Base-by-base conservation (phyloP, 768 basidiomycete species). In the Boletellus sp. region DNA sequence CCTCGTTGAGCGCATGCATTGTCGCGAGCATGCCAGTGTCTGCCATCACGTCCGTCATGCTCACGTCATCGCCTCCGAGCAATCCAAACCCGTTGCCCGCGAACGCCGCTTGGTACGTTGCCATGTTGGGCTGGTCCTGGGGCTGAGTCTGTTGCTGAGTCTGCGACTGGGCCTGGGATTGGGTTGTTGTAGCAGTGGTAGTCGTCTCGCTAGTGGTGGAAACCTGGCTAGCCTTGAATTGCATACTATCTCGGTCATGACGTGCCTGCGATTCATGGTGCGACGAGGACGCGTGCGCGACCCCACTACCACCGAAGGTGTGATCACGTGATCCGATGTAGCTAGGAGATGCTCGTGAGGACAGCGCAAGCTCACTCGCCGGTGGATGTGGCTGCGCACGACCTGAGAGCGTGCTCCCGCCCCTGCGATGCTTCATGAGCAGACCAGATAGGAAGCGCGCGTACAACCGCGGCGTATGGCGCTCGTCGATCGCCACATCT, bases 401-500 rank as follows among this genome's bases (percentile, higher is more conserved):
- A 10, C 79, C 80, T 20, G 74, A 72, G 15, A 81, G 74, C 1
- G 45, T 48, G n/a, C 77, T 76, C 16, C 84, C 82, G 55, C 87
- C 85, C 44, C 77, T 78, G n/a, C 83, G 80, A 63, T 88, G 81
- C 48, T 78, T 78, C 26, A 80, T 78, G 17, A 91, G 71, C 23
- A 90, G 71, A n/a, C 83, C 75, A 0, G 84, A 80, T 7, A 91
- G 76, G 74, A 91, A 91, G 13, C 87, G 80, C 12, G 89, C 85
- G 58, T 90, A 89, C 31, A 90, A 72, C 55, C 81, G 84, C 2
- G 87, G 89, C 0, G 87, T 88, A 61, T 91, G 89, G 13, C 84
- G 78, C 57, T 87, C 86, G 58, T 91, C 89, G 43, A 90, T 87
- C 15, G 88, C 85, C 42, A 90, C 80, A 49, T 84, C 83, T 12